phyloP scores from a whole-genome alignment of 1,284 basidiomycete genomes.

The Coniferiporia weirii region DNA sequence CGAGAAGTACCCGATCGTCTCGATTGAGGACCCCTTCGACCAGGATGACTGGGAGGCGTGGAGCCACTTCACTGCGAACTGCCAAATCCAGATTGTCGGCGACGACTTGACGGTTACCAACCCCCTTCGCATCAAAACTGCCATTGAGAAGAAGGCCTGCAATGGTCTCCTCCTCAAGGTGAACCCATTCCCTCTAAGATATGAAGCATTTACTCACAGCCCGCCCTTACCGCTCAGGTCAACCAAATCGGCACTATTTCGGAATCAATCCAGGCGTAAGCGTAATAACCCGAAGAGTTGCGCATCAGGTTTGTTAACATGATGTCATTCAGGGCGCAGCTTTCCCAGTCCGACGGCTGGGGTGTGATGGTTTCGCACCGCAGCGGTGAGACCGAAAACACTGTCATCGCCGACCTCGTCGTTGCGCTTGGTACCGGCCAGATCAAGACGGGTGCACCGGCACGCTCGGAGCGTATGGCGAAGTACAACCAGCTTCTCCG shows the following conservation, averaged over 20 bases:
- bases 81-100: conserved; percentile 88
- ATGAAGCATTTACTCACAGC: background rate
- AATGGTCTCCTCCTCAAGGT: conserved; percentile 98
- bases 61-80: conserved; percentile 81
- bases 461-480: conserved; percentile 89
- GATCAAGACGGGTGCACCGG: conserved; percentile 98
- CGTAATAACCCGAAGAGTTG: conserved; percentile 19
- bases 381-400: conserved; percentile 95
- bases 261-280: conserved; percentile 94
- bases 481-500: conserved; percentile 90
- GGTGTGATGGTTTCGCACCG: conserved; percentile 99
- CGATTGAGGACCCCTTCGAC: conserved; percentile 99
- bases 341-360: conserved; percentile 95
- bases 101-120: conserved; percentile 99
- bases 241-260: conserved; percentile 99
- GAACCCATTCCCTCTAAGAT: background rate
- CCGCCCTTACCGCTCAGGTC: conserved; percentile 40
- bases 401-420: conserved; percentile 94
- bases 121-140: conserved; percentile 96
- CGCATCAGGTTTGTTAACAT: background rate
- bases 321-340: conserved; percentile 68
- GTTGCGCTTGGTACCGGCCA: conserved; percentile 92
- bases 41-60: conserved; percentile 99
- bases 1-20: conserved; percentile 94
- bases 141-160: conserved; percentile 99